phyloP scores from a whole-genome alignment of 164 flowering plant genomes.

The Tinospora cordifolia region DNA sequence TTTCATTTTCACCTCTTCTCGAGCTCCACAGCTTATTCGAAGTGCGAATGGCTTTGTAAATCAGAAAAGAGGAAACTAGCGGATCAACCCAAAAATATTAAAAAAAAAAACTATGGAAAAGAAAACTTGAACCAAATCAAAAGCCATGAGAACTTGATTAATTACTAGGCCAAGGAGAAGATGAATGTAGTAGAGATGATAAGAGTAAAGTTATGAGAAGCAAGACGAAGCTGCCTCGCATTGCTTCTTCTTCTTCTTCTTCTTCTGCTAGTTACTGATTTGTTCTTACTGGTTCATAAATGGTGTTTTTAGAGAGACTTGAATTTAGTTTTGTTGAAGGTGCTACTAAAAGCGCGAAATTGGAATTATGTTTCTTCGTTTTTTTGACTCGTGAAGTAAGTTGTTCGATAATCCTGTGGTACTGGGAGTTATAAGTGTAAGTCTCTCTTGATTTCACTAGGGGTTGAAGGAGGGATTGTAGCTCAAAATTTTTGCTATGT shows the following conservation, averaged over 20 bases:
- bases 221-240: neutral
- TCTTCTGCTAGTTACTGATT: neutral
- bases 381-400: neutral
- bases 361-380: neutral
- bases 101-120: neutral
- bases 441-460: neutral
- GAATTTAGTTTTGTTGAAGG: neutral
- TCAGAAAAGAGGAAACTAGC: neutral
- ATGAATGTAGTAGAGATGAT: neutral
- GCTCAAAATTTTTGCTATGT: too few species aligned
- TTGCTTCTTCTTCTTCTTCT: neutral
- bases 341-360: neutral
- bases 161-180: constrained; percentile 5
- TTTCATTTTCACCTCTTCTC: constrained; percentile 40
- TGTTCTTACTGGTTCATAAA: neutral
- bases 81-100: too few species aligned
- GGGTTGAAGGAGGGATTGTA: too few species aligned
- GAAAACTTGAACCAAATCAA: neutral
- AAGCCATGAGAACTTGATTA: neutral
- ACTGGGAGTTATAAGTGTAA: neutral
- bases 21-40: constrained; percentile 96
- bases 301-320: neutral
- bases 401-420: neutral
- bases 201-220: neutral
- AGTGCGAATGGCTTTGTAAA: constrained; percentile 67